Evolutionary conservation across 2,329 filamentous ascomycete genomes (phyloP), one percentile per base, ranked within the genome.

Genomic region (Fusarium sambucinum): DNA sequence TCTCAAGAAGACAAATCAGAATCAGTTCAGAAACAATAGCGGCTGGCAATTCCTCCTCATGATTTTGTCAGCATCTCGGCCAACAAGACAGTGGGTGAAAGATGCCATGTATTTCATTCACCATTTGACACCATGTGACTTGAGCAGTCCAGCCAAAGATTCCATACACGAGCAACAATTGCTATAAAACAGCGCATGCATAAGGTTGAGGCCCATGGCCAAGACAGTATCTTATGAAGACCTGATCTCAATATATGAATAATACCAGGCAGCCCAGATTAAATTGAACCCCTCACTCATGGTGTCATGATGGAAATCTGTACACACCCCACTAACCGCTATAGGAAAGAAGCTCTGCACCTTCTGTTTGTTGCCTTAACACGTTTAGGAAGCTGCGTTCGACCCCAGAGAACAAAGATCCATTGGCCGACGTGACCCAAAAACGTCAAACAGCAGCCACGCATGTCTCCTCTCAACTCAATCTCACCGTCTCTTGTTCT

Each of bases 401-500:
- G 63, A 55, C 46, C 52, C 60, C 55, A 59, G 63, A 67, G 64
- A 67, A 63, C 51, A 66, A 71, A 53, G 45, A 70, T 63, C 45
- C 56, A 70, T 69, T 68, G 66, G 66, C 54, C 66, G 61, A 55
- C 70, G 63, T 56, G 58, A 69, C 62, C 55, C 40, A 48, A 62
- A 60, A 50, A 65, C 67, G 51, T 69, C 65, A 60, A 50, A 65
- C 66, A 46, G 66, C 63, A 59, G 51, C 62, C 57, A 60, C 50
- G 59, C 47, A 79, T 80, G 77, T 64, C 69, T 76, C 74, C 76
- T 74, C 73, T 66, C 48, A 70, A 59, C 62, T 55, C 70, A 71
- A 68, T 79, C 76, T 66, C 74, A 66, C 72, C 75, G 69, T 75
- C 74, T 74, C 72, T 78, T 63, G 72, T 77, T 72, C 70, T 77